phyloP scores from a whole-genome alignment of 2,329 filamentous ascomycete species.

The Fusarium napiforme region DNA sequence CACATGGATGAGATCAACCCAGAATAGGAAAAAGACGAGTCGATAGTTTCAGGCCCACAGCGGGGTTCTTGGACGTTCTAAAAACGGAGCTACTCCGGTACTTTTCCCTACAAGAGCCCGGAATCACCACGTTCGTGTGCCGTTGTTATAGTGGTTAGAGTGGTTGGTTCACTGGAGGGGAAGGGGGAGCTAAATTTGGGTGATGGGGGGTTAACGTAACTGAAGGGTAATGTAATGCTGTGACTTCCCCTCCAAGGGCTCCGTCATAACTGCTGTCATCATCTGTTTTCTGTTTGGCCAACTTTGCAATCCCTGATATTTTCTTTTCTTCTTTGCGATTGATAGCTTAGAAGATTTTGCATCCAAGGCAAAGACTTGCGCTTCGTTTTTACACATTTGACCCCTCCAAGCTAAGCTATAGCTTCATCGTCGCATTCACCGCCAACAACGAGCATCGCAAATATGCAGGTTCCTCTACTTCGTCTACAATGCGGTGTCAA shows the following conservation, averaged over 20 bases:
- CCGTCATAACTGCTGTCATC: constrained; percentile 24
- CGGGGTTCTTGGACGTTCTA: constrained; percentile 21
- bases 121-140: constrained; percentile 3
- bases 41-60: constrained; percentile 27
- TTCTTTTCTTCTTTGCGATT: background rate
- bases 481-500: constrained; percentile 93
- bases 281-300: constrained; percentile 10
- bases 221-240: constrained; percentile 2
- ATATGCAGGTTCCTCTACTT: constrained; percentile 82
- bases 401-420: background rate
- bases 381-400: background rate
- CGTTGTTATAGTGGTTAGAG: constrained; percentile 3
- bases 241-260: constrained; percentile 12
- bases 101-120: constrained; percentile 14
- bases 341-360: background rate
- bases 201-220: background rate
- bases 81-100: constrained; percentile 27
- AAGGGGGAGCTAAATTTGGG: background rate
- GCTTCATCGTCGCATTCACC: constrained; percentile 11
- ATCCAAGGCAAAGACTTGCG: background rate
- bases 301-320: background rate
- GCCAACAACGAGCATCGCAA: background rate
- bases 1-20: constrained; percentile 11
- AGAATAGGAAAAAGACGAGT: constrained; percentile 12
- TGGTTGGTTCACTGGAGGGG: background rate